Percentiles rank a stretch among this genome's conserved stretches.
Conservation (phyloP, 345 rosid genomes). For the Salix dunnii region DNA sequence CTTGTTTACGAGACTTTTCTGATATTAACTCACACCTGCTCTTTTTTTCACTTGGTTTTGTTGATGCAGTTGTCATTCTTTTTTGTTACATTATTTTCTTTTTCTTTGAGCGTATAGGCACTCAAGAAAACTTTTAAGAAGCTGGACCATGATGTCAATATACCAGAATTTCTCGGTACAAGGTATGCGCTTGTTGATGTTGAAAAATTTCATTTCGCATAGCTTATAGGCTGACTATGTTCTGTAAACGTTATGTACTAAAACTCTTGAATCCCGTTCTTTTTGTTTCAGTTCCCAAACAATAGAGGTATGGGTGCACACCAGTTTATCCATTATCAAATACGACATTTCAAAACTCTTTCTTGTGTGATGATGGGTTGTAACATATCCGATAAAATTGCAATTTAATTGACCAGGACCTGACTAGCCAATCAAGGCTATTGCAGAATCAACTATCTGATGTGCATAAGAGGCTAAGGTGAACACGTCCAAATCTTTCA, state of each 20-base stretch:
- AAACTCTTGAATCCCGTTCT: not conserved
- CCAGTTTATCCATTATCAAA: not conserved
- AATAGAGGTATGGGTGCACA: conserved; percentile 19
- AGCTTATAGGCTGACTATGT: too few relatives aligned
- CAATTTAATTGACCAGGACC: conserved; percentile 36
- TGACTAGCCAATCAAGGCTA: conserved; percentile 39
- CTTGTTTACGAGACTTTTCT: not conserved
- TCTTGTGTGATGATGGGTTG: conserved; percentile 2
- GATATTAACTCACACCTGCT: not conserved
- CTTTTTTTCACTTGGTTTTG: not conserved
- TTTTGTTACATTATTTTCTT: not conserved
- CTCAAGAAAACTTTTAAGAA: conserved; percentile 30
- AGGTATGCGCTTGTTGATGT: conserved; percentile 10
- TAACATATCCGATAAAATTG: conserved; percentile 13
- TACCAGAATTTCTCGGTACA: conserved; percentile 28
- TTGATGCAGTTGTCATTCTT: not conserved
- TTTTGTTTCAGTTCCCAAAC: conserved; percentile 29
- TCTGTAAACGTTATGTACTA: not conserved
- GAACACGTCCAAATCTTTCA: conserved; percentile 13
- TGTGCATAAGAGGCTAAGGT: conserved; percentile 56
- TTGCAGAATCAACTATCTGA: conserved; percentile 51
- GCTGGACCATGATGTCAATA: conserved; percentile 34
- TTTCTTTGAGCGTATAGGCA: conserved; percentile 25
- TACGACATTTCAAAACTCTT: conserved; percentile 3
- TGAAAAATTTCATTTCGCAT: not conserved